Evolutionary conservation across 2,329 filamentous ascomycete species (phyloP), one percentile per base, ranked within the genome.

Genomic region (Myriosclerotinia curreyana): DNA sequence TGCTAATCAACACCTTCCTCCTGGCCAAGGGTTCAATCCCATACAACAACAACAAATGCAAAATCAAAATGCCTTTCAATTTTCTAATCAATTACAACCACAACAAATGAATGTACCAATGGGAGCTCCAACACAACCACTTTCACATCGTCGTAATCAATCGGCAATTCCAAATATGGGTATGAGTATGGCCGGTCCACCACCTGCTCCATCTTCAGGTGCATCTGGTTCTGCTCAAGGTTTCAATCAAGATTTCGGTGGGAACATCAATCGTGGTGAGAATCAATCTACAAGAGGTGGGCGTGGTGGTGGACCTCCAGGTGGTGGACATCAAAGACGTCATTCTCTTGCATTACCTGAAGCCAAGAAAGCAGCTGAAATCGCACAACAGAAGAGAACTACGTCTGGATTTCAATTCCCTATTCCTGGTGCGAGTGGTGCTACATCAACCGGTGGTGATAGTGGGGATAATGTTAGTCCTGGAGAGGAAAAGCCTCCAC

Each of bases 341-440:
- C 95, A 99, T 79, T 99, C 95, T 25, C 82, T 99, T 69, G 95
- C 93, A 68, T 81, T 99, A 69, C 91, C 93, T 46, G 95, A 99
- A 77, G 95, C 95, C 58, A 98, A 96, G 80, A 98, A 97, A 80
- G 95, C 95, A 55, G 95, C 95, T 64, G 95, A 99, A 77, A 79
- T 96, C 68, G 95, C 95, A 56, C 95, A 99, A 79, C 94, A 96
- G 81, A 97, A 97, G 80, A 85, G 93, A 77, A 96, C 94, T 63
- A 92, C 93, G 67, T 92, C 91, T 68, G 92, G 88, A 65, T 99
- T 98, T 78, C 93, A 96, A 75, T 99, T 99, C 76, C 94, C 95
- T 20, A 86, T 88, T 61, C 90, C 92, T 58, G 85, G 84, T 55
- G 83, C 88, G 68, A 81, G 84, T 61, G 84, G 84, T 46, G 83